Evolutionary conservation across 1,139 yeast genomes (phyloP).

Genomic region (Chernovozyma sophiae-reginae): DNA sequence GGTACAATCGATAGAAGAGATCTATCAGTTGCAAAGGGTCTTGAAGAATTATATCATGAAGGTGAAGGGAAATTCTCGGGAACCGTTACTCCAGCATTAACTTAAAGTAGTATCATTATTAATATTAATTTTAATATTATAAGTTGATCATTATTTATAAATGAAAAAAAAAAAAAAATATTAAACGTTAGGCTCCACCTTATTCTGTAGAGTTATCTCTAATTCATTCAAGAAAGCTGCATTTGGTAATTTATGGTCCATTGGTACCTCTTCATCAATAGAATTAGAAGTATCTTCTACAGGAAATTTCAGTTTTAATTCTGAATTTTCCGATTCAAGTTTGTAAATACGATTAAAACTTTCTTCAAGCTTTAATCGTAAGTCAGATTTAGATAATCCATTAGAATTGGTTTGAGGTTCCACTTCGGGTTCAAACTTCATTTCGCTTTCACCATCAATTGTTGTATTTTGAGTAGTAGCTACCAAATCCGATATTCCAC

Average conservation of each 20-base stretch:
- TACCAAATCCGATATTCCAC: slow-evolving; percentile 39
- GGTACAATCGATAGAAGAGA: slow-evolving; percentile 10
- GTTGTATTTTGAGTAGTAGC: slow-evolving; percentile 37
- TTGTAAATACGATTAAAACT: slow-evolving; percentile 36
- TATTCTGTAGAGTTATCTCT: slow-evolving; percentile 1
- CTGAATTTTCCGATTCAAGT: slow-evolving; percentile 25
- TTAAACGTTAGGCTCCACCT: background rate
- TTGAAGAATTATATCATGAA: slow-evolving; percentile 59
- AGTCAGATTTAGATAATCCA: slow-evolving; percentile 29
- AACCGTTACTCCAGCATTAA: slow-evolving; percentile 24
- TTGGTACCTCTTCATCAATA: background rate
- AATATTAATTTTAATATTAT: background rate
- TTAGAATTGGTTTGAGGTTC: slow-evolving; percentile 4
- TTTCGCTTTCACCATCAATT: slow-evolving; percentile 28
- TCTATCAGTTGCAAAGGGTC: slow-evolving; percentile 17
- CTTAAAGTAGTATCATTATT: too few species aligned
- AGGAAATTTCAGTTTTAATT: slow-evolving; percentile 11
- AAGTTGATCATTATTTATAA: background rate
- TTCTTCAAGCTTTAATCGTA: slow-evolving; percentile 35
- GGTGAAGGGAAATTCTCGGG: slow-evolving; percentile 53
- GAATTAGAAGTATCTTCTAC: background rate
- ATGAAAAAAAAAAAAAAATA: background rate
- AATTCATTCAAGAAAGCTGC: slow-evolving; percentile 1
- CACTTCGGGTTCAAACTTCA: slow-evolving; percentile 7
- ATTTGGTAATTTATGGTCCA: background rate